Evolutionary conservation across 2,329 filamentous ascomycete genomes (phyloP).

Genomic region (Didymella segeticola): DNA sequence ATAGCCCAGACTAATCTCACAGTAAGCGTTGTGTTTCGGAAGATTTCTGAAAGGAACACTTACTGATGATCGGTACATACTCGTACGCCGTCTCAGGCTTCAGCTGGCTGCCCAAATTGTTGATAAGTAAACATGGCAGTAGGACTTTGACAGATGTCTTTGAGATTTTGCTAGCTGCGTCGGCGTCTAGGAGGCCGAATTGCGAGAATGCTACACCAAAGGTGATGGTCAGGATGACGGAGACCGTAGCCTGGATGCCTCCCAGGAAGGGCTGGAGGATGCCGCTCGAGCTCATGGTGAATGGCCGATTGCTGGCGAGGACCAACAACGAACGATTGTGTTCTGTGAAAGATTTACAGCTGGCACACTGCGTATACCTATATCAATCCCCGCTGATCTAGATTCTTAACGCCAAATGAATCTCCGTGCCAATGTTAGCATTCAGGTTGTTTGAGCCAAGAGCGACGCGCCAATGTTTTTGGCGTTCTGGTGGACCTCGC

Average conservation of each 20-base stretch:
- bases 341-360: background rate
- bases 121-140: constrained; percentile 60
- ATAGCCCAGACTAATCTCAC: constrained; percentile 56
- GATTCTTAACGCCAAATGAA: background rate
- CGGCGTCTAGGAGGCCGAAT: constrained; percentile 56
- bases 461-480: constrained; percentile 10
- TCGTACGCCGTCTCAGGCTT: constrained; percentile 54
- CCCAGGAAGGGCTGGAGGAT: constrained; percentile 54
- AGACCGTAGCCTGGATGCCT: constrained; percentile 62
- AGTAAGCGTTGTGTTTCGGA: constrained; percentile 15
- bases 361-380: background rate
- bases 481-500: constrained; percentile 11
- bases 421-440: constrained; percentile 10
- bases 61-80: constrained; percentile 59
- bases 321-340: background rate
- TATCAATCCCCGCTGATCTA: background rate
- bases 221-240: constrained; percentile 61
- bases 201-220: constrained; percentile 61
- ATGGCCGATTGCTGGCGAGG: background rate
- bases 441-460: constrained; percentile 16
- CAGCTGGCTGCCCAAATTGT: constrained; percentile 61
- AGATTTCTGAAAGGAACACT: background rate
- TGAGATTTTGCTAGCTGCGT: constrained; percentile 60
- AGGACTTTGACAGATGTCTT: constrained; percentile 61
- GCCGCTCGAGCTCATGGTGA: constrained; percentile 11